Evolutionary conservation across 2,329 filamentous ascomycete genomes (phyloP), one percentile per base, ranked within the genome.

Genomic region (Phaeosphaeriaceae sp.): DNA sequence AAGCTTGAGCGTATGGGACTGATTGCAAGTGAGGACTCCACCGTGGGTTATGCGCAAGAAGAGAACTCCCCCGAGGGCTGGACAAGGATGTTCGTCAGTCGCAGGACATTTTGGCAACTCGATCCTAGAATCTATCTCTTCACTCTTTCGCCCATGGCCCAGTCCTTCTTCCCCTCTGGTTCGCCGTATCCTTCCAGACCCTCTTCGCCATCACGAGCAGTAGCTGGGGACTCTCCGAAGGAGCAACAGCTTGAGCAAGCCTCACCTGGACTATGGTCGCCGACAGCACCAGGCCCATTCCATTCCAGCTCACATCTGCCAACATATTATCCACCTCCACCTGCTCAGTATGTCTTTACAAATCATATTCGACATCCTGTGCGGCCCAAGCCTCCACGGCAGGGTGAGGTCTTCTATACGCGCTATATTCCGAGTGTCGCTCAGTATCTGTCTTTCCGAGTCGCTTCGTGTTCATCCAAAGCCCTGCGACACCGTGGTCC

Each of bases 1-100:
- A 96, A 97, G 78, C 83, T 97, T 36, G 93, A 97, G 77, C 84
- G 92, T 46, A 97, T 97, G 92, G 92, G 92, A 1, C 74, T 97
- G 43, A 86, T 97, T 42, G 81, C 87, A 0, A 88, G 83, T 18
- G 82, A 89, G 45, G 87, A 95, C 63, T 90, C 89, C 0, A 82
- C 83, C 1, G 89, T 94, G 2, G 90, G 90, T 4, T 78, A 82
- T 0, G 82, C 83, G 30, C 71, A 83, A 12, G 81, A 86, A 35
- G 83, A 87, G 42, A 83, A 85, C 38, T 79, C 81, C 29, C 79
- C 83, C 8, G 82, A 86, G 34, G 85, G 83, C 43, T 96, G 90
- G 89, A 80, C 80, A 21, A 78, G 83, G 42, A 92, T 96, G 87
- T 97, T 94, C 69, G 87, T 92, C 34, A 89, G 87, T 48, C 83